A percentile compares a stretch with the other conserved stretches of the same genome.
Evolutionary conservation across 2,329 filamentous ascomycete genomes (phyloP).

Genomic region (Hypomyces perniciosus): DNA sequence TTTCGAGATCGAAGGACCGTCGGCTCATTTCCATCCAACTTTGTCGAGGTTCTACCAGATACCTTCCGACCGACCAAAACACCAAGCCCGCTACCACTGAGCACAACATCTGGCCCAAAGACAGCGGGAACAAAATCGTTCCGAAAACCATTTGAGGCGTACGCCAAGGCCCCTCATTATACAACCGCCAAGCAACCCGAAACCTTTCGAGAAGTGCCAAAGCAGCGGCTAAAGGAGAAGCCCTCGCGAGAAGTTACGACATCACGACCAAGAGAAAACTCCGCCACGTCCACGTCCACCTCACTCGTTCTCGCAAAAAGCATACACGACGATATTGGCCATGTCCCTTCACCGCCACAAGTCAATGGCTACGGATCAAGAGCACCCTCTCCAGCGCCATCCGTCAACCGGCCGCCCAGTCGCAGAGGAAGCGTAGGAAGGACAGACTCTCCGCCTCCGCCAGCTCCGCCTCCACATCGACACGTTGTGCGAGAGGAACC

Average conservation of each 20-base stretch:
- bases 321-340: constrained; percentile 16
- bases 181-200: constrained; percentile 57
- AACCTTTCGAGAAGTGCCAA: constrained; percentile 44
- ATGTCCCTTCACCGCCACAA: constrained; percentile 18
- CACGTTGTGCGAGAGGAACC: constrained; percentile 42
- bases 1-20: constrained; percentile 85
- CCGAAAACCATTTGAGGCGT: constrained; percentile 62
- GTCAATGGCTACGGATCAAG: constrained; percentile 25
- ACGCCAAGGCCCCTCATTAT: constrained; percentile 60
- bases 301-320: constrained; percentile 24
- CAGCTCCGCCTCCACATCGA: constrained; percentile 77
- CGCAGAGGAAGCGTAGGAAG: constrained; percentile 26
- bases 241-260: constrained; percentile 21
- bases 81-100: constrained; percentile 53
- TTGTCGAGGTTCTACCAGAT: constrained; percentile 83
- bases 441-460: constrained; percentile 64
- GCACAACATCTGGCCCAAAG: constrained; percentile 48
- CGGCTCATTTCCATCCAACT: constrained; percentile 94
- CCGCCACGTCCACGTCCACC: constrained; percentile 12
- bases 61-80: constrained; percentile 71
- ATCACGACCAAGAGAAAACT: constrained; percentile 15
- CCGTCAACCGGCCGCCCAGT: constrained; percentile 19
- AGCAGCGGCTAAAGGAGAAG: constrained; percentile 28
- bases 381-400: constrained; percentile 25
- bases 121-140: constrained; percentile 58